phyloP scores from a whole-genome alignment of 1,284 basidiomycete genomes.

The Pterulicium gracile region DNA sequence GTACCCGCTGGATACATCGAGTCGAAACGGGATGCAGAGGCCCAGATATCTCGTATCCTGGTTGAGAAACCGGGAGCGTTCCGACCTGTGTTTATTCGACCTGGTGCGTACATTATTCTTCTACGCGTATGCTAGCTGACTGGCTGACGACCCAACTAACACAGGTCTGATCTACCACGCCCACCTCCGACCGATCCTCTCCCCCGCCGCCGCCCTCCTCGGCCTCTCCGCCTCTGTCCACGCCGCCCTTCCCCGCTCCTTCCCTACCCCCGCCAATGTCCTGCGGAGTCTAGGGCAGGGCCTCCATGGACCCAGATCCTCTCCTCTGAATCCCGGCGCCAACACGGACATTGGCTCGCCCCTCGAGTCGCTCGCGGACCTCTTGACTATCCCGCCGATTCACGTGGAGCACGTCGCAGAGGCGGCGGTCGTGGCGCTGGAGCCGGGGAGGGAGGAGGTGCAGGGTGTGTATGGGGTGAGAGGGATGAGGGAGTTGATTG shows the following conservation, averaged over 20 bases:
- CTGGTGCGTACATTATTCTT: constrained; percentile 46
- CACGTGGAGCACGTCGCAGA: constrained; percentile 95
- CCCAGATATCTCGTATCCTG: constrained; percentile 45
- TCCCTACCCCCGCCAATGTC: constrained; percentile 57
- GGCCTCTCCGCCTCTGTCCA: constrained; percentile 70
- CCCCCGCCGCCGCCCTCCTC: constrained; percentile 77
- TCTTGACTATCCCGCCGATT: constrained; percentile 76
- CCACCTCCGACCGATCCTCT: constrained; percentile 80
- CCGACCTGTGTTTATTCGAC: constrained; percentile 72
- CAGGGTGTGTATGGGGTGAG: constrained; percentile 66
- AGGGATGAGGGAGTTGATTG: constrained; percentile 67
- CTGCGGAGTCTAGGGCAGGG: constrained; percentile 39
- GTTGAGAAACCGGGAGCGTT: constrained; percentile 26
- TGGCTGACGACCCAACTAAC: no score
- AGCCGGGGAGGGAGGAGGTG: constrained; percentile 30
- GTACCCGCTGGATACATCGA: constrained; percentile 80
- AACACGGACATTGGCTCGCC: constrained; percentile 25
- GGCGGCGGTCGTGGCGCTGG: constrained; percentile 59
- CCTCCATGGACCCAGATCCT: constrained; percentile 17
- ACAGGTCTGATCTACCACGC: constrained; percentile 93
- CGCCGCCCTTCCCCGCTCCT: constrained; percentile 33
- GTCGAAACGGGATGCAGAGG: constrained; percentile 86
- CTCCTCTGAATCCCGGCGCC: constrained; percentile 4
- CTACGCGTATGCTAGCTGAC: constrained; percentile 7
- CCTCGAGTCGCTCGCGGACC: constrained; percentile 63